A percentile compares a stretch with the other conserved stretches of the same genome.
Conservation (phyloP, 2,329 filamentous ascomycete species). For the Elsinoe fawcettii region DNA sequence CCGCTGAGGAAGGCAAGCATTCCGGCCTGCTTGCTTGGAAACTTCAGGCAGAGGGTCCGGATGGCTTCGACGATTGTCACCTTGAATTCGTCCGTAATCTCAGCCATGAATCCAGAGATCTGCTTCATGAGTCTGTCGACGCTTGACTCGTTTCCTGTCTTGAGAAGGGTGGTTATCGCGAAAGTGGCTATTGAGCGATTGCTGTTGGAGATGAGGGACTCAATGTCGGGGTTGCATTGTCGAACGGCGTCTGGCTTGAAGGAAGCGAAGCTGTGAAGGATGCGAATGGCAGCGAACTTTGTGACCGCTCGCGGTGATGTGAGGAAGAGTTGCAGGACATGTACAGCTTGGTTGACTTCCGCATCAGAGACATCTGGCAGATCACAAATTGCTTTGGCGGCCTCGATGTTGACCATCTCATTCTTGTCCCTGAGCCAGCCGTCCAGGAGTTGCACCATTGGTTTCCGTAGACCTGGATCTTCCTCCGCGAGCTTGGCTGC, state of each 20-base stretch:
- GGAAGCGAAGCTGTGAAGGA: constrained; percentile 90
- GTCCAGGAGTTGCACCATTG: constrained; percentile 95
- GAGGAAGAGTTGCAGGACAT: constrained; percentile 92
- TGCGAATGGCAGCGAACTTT: constrained; percentile 94
- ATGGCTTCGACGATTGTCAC: constrained; percentile 99
- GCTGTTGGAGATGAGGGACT: constrained; percentile 90
- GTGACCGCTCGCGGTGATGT: constrained; percentile 91
- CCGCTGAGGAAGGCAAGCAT: constrained; percentile 97
- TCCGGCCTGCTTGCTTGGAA: constrained; percentile 93
- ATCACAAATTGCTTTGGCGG: constrained; percentile 94
- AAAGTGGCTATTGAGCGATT: constrained; percentile 98
- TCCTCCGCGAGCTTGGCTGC: constrained; percentile 93
- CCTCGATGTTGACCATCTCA: constrained; percentile 99
- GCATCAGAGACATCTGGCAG: constrained; percentile 87
- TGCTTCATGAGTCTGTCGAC: constrained; percentile 98
- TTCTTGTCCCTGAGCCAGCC: constrained; percentile 97
- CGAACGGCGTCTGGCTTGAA: constrained; percentile 93
- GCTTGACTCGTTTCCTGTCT: constrained; percentile 95
- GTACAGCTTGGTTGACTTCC: constrained; percentile 85
- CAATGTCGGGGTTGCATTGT: constrained; percentile 93
- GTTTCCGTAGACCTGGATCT: constrained; percentile 77
- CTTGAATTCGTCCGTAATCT: constrained; percentile 99
- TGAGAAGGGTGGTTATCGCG: constrained; percentile 93
- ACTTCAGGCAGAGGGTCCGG: constrained; percentile 91
- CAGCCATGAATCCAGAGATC: constrained; percentile 95